phyloP scores from a whole-genome alignment of 768 basidiomycete genomes.

The Mycena chlorophos region DNA sequence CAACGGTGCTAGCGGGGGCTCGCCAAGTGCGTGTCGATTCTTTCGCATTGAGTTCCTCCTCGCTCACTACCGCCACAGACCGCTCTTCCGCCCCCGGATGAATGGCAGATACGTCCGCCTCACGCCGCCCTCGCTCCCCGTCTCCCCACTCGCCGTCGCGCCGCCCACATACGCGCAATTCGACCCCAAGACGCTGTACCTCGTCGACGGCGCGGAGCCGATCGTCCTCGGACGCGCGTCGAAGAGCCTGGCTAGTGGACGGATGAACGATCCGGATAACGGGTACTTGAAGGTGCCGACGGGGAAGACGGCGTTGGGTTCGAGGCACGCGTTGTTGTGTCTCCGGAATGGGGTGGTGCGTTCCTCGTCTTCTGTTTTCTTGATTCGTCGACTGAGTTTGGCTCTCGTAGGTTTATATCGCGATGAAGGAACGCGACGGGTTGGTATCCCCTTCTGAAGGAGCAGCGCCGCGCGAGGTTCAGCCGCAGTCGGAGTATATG shows the following conservation, averaged over 20 bases:
- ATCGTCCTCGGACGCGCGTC: conserved; percentile 13
- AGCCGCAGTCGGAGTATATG: conserved; percentile 8
- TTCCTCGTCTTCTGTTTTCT: not conserved
- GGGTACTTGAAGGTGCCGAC: conserved; percentile 17
- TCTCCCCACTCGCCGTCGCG: not conserved
- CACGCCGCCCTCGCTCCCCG: conserved; percentile 10
- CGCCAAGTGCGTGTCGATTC: no score
- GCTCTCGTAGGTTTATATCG: conserved; percentile 15
- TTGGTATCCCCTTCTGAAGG: conserved; percentile 4
- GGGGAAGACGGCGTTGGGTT: conserved; percentile 17
- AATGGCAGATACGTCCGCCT: conserved; percentile 17
- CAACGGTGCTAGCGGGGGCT: no score
- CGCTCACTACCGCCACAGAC: no score
- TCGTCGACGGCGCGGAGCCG: conserved; percentile 15
- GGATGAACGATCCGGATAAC: conserved; percentile 17
- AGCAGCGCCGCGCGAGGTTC: not conserved
- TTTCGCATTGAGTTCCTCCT: no score
- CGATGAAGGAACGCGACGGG: conserved; percentile 20
- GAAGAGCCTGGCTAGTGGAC: not conserved
- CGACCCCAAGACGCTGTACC: conserved; percentile 16
- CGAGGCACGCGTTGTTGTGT: conserved; percentile 15
- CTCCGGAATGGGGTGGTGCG: conserved; percentile 14
- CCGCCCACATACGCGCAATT: conserved; percentile 7
- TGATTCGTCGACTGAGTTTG: not conserved
- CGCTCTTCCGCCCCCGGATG: no score